Conservation (phyloP, 306 rosid species). For the Calophaca sinica region DNA sequence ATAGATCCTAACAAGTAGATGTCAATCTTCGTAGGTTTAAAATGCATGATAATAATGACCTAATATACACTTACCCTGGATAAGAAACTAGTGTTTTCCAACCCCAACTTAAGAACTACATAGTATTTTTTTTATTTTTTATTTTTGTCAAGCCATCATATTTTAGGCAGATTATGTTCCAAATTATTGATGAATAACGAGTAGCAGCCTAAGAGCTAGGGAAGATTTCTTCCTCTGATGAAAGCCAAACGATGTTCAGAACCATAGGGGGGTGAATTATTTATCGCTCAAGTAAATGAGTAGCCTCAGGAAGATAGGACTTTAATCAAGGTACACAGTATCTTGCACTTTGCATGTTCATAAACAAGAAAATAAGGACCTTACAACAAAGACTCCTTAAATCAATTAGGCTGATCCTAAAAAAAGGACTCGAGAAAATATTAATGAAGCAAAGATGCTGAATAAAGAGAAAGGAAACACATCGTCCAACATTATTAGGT, state of each 20-base stretch:
- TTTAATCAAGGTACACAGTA: neutral
- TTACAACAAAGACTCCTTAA: neutral
- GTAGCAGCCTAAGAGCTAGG: neutral
- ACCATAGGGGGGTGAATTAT: neutral
- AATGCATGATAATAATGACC: too few species aligned
- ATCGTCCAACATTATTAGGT: constrained; percentile 26
- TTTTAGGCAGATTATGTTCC: constrained; percentile 2
- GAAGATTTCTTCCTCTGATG: neutral
- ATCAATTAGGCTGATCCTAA: neutral
- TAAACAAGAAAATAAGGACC: constrained; percentile 8
- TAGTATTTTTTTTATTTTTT: too few species aligned
- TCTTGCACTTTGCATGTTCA: neutral
- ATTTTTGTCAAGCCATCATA: neutral
- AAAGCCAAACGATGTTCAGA: neutral
- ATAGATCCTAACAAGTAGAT: too few species aligned
- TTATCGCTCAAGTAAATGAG: neutral
- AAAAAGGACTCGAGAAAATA: neutral
- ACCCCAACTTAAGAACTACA: too few species aligned
- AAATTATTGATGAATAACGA: neutral
- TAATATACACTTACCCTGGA: too few species aligned
- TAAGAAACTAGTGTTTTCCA: too few species aligned
- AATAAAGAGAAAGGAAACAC: constrained; percentile 29
- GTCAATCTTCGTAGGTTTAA: too few species aligned
- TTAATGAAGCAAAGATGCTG: constrained; percentile 23
- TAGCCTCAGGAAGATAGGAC: neutral